Evolutionary conservation across 495 filamentous ascomycete species (phyloP).

Genomic region (Neohortaea acidophila): DNA sequence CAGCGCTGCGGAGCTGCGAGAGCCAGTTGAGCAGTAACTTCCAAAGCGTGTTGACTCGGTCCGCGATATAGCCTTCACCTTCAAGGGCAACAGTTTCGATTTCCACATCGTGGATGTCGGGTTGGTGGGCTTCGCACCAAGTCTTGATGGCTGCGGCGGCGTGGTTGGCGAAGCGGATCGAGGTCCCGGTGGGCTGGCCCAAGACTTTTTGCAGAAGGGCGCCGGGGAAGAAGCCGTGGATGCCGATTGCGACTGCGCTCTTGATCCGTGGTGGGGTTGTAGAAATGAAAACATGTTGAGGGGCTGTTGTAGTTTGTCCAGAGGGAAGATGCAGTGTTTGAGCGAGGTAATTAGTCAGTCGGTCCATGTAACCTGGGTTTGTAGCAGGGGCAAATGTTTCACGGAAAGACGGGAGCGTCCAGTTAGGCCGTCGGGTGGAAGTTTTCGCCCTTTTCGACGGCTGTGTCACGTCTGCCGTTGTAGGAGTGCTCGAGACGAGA

Average conservation of each 20-base stretch:
- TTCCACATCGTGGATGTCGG: constrained; percentile 42
- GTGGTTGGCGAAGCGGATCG: constrained; percentile 79
- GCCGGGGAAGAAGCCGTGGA: constrained; percentile 89
- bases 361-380: constrained; percentile 15
- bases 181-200: constrained; percentile 90
- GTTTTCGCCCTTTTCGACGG: background rate
- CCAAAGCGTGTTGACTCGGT: constrained; percentile 84
- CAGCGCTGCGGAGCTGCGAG: constrained; percentile 70
- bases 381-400: constrained; percentile 20
- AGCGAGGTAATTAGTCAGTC: constrained; percentile 13
- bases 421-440: constrained; percentile 16
- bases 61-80: constrained; percentile 90
- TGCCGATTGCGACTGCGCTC: constrained; percentile 77
- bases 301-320: constrained; percentile 33
- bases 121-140: constrained; percentile 48
- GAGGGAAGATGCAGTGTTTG: constrained; percentile 6
- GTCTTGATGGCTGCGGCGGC: constrained; percentile 68
- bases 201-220: constrained; percentile 69
- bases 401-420: constrained; percentile 24
- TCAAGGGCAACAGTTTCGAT: constrained; percentile 90
- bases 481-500: constrained; percentile 4
- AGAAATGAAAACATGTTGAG: constrained; percentile 56
- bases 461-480: constrained; percentile 8
- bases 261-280: constrained; percentile 55
- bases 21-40: constrained; percentile 91